phyloP scores from a whole-genome alignment of 305 asterid species.

The Ilex paraguariensis region DNA sequence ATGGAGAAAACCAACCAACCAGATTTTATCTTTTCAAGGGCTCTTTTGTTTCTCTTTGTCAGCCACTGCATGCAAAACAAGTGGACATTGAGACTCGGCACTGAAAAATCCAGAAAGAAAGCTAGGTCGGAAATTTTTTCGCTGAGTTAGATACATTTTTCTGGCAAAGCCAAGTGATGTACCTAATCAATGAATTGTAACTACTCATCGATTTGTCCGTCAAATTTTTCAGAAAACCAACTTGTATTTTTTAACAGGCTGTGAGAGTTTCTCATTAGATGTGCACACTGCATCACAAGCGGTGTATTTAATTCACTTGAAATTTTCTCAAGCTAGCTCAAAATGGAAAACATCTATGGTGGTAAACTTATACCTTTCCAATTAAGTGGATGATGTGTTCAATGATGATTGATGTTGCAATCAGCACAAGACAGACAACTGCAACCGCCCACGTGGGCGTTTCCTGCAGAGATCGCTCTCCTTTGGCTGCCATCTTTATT shows the following conservation, averaged over 20 bases:
- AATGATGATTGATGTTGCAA: constrained; percentile 38
- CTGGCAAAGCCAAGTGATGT: no score
- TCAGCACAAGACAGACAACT: constrained; percentile 43
- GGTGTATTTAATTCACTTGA: neutral
- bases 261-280: no score
- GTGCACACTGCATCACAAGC: neutral
- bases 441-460: constrained; percentile 81
- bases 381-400: constrained; percentile 41
- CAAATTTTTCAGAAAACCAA: no score
- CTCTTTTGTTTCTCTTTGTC: constrained; percentile 30
- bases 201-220: no score
- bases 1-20: constrained; percentile 22
- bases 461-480: constrained; percentile 45
- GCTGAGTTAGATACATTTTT: no score
- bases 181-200: neutral
- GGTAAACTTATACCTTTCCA: constrained; percentile 36
- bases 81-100: neutral
- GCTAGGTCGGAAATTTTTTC: neutral
- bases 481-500: constrained; percentile 27
- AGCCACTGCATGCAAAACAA: constrained; percentile 30
- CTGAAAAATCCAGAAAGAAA: neutral
- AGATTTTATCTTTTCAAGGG: constrained; percentile 58
- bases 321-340: neutral
- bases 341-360: neutral
- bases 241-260: neutral